Conservation (phyloP, 176 grass and related monocot species). For the Paspalum vaginatum region DNA sequence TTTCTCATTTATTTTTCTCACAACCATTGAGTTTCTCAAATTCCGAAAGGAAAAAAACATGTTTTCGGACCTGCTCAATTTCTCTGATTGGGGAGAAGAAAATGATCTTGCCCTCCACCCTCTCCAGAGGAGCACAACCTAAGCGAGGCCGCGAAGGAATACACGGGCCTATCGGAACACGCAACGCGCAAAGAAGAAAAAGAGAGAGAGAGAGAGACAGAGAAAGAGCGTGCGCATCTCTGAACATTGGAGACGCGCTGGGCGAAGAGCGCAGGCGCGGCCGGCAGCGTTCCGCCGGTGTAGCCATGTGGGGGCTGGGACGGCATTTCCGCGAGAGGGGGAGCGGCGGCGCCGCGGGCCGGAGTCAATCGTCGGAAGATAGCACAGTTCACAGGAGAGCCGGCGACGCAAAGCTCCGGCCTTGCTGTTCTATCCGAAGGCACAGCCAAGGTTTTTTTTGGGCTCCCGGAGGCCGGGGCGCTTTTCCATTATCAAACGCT, state of each 20-base stretch:
- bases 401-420: too few species aligned
- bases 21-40: neutral
- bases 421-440: too few species aligned
- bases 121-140: conserved; percentile 16
- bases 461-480: too few species aligned
- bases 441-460: too few species aligned
- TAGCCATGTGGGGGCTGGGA: neutral
- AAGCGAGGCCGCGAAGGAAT: neutral
- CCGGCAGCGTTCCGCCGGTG: neutral
- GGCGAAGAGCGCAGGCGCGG: neutral
- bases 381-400: too few species aligned
- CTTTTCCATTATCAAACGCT: too few species aligned
- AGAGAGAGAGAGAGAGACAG: neutral
- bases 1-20: neutral
- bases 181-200: neutral
- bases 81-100: neutral
- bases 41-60: neutral
- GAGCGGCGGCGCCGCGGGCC: neutral
- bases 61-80: neutral
- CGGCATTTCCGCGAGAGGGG: conserved; percentile 7
- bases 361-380: neutral
- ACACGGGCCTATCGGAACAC: neutral
- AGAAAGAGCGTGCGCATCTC: conserved; percentile 8
- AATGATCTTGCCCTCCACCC: neutral
- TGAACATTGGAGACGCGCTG: neutral